Evolutionary conservation across 2,329 filamentous ascomycete genomes (phyloP).

Genomic region (Botryotinia convoluta): DNA sequence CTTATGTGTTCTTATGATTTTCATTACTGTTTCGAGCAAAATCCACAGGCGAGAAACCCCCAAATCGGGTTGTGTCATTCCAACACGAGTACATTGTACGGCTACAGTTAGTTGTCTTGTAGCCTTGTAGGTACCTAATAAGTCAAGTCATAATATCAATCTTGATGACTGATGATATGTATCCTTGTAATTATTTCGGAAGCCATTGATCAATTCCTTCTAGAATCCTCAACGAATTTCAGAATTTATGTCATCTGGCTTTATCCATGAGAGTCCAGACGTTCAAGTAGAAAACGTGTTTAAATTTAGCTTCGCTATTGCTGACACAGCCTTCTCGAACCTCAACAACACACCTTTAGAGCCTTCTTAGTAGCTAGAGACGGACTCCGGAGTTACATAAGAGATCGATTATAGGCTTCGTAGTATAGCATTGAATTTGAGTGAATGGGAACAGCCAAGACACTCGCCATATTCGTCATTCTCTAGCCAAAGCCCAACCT

Average conservation of each 20-base stretch:
- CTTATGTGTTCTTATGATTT: neutral
- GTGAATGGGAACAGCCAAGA: neutral
- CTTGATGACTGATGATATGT: neutral
- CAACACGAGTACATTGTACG: neutral
- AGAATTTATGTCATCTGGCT: neutral
- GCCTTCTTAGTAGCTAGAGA: neutral
- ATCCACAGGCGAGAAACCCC: neutral
- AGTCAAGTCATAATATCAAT: neutral
- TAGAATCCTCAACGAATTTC: neutral
- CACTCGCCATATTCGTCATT: conserved; percentile 1
- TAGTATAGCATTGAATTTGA: neutral
- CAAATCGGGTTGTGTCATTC: neutral
- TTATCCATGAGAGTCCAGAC: neutral
- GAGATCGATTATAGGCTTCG: neutral
- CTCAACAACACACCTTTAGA: neutral
- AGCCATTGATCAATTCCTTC: neutral
- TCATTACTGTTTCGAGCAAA: neutral
- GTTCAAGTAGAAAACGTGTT: neutral
- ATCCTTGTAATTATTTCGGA: neutral
- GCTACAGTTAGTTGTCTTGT: neutral
- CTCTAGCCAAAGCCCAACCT: too few relatives aligned
- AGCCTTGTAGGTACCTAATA: neutral
- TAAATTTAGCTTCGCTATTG: neutral
- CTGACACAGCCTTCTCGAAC: neutral
- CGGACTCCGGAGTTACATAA: neutral